phyloP scores from a whole-genome alignment of 495 filamentous ascomycete genomes.

The Penicillium desertorum region DNA sequence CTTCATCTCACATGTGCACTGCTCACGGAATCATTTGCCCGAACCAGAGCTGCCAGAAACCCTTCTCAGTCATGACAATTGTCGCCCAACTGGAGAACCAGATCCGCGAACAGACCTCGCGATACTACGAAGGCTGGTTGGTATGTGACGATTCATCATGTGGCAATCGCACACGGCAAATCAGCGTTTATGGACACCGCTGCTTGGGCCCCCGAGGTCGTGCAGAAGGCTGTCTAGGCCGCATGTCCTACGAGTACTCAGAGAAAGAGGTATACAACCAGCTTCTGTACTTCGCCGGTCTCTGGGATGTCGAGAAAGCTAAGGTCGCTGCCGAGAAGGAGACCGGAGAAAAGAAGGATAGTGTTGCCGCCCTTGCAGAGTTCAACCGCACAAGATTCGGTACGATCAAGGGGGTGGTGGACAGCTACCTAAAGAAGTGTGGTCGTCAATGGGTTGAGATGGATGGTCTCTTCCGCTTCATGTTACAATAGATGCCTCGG shows the following conservation, averaged over 20 bases:
- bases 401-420: slow-evolving; percentile 74
- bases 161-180: slow-evolving; percentile 83
- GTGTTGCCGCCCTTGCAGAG: slow-evolving; percentile 66
- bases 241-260: slow-evolving; percentile 84
- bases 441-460: slow-evolving; percentile 95
- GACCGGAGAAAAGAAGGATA: slow-evolving; percentile 55
- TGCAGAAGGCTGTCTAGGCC: slow-evolving; percentile 76
- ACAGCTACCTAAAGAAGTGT: slow-evolving; percentile 87
- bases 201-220: slow-evolving; percentile 86
- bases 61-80: slow-evolving; percentile 68
- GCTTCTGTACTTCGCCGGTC: slow-evolving; percentile 76
- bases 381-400: slow-evolving; percentile 76
- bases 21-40: slow-evolving; percentile 74
- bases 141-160: slow-evolving; percentile 86
- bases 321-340: slow-evolving; percentile 51
- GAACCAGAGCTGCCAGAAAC: slow-evolving; percentile 56
- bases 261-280: slow-evolving; percentile 94
- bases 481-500: slow-evolving; percentile 40
- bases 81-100: slow-evolving; percentile 84
- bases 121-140: slow-evolving; percentile 91
- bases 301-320: slow-evolving; percentile 90
- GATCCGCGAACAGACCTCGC: slow-evolving; percentile 70
- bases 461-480: slow-evolving; percentile 83
- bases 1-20: slow-evolving; percentile 57
- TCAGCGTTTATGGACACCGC: slow-evolving; percentile 85